phyloP scores from a whole-genome alignment of 176 grass and related monocot genomes.

The Stipa capillata region DNA sequence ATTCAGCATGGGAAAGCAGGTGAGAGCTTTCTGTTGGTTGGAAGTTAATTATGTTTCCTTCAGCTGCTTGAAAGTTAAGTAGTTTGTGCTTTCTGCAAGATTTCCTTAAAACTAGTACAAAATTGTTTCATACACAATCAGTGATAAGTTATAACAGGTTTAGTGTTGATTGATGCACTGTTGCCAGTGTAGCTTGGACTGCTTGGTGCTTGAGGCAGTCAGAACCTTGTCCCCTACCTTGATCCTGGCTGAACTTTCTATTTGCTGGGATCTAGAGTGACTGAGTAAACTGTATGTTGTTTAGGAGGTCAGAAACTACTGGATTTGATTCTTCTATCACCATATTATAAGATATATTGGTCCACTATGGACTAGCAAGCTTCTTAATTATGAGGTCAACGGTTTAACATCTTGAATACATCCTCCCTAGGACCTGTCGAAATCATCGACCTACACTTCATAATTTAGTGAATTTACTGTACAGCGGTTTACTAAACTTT shows the following conservation, averaged over 20 bases:
- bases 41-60: neutral
- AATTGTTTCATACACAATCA: neutral
- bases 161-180: neutral
- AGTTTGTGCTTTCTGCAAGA: neutral
- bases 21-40: conserved; percentile 15
- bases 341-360: neutral
- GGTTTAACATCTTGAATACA: neutral
- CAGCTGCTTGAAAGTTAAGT: neutral
- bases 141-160: neutral
- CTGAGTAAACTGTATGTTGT: neutral
- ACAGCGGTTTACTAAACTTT: neutral
- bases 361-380: neutral
- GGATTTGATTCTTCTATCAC: neutral
- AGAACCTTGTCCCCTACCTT: too few species aligned
- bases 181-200: neutral
- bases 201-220: neutral
- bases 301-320: neutral
- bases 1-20: conserved; percentile 79
- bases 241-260: neutral
- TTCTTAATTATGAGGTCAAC: neutral
- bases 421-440: neutral
- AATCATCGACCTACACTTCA: neutral
- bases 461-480: neutral
- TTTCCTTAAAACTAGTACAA: neutral
- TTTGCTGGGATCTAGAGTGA: neutral